Evolutionary conservation across 2,329 filamentous ascomycete genomes (phyloP), one percentile per base, ranked within the genome.

Genomic region (Mycosphaerella arachidis): DNA sequence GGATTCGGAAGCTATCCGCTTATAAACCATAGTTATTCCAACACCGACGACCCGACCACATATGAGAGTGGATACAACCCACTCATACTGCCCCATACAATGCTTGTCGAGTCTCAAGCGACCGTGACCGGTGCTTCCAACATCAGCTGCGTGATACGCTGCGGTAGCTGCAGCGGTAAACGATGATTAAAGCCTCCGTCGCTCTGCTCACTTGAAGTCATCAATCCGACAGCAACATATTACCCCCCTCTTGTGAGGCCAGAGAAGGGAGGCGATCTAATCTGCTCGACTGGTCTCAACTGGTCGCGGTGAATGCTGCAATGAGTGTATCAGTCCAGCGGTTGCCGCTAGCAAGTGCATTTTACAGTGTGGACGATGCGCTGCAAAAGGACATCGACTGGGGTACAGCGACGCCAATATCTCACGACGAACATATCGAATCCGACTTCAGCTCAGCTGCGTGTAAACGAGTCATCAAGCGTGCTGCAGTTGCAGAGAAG

Each of bases 351-450:
- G 45, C 56, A 20, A 48, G 52, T 18, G 29, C 43, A 40, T 55
- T 55, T 20, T 60, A 58, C 35, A 57, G 48, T 45, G 45, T 33
- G 27, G 57, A 55, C 5, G 57, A 54, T 20, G 29, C 18, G 7
- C 8, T 55, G 24, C 43, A 29, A 31, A 53, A 63, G 43, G 57
- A 62, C 30, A 54, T 66, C 18, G 62, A 66, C 53, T 66, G 63
- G 63, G 63, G 63, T 3, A 64, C 62, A 12, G 63, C 59, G 29
- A 66, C 63, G 8, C 63, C 63, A 7, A 55, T 63, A 40, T 62
- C 59, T 33, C 37, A 53, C 33, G 58, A 63, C 40, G 56, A 62
- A n/a, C 46, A 64, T 18, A 53, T 60, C 18, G 63, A 62, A 20
- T 52, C 57, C 52, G 61, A 66, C 53, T 56, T 63, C 18, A 53